Percentiles rank a stretch among this genome's conserved stretches.
phyloP scores from a whole-genome alignment of 139 green algal species.

The Chlorella sorokiniana region DNA sequence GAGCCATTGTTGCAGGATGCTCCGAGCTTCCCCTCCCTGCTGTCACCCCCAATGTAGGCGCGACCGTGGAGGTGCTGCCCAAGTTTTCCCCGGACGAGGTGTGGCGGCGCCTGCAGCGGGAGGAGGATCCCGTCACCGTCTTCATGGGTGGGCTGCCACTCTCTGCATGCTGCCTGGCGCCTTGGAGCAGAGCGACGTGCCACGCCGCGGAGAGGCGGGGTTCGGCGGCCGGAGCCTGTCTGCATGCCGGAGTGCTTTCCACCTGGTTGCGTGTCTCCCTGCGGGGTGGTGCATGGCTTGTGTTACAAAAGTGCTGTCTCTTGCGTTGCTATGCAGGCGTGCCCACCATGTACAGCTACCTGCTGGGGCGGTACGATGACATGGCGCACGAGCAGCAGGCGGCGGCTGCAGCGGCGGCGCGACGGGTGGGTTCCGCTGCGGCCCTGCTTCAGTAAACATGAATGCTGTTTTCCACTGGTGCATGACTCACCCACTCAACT shows the following conservation, averaged over 20 bases:
- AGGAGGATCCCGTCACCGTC: constrained; percentile 60
- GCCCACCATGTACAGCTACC: constrained; percentile 94
- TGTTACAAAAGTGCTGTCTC: too few species aligned
- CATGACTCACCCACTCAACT: too few species aligned
- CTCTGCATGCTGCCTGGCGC: too few species aligned
- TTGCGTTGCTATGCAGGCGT: constrained; percentile 48
- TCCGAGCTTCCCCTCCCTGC: background rate
- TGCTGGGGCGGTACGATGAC: constrained; percentile 73
- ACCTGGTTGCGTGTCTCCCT: background rate
- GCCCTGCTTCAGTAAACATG: too few species aligned
- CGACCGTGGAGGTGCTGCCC: constrained; percentile 77
- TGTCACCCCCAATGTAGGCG: constrained; percentile 44
- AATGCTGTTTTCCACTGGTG: too few species aligned
- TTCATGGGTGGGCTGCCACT: constrained; percentile 81
- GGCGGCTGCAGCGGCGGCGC: constrained; percentile 48
- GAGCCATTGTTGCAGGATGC: too few species aligned
- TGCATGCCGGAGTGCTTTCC: too few species aligned
- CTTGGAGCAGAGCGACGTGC: too few species aligned
- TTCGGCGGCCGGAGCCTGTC: too few species aligned
- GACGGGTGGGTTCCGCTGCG: constrained; percentile 40
- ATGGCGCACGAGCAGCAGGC: constrained; percentile 53
- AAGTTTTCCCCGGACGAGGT: constrained; percentile 75
- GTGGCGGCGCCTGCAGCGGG: constrained; percentile 63
- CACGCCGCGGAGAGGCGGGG: too few species aligned
- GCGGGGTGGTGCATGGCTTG: background rate